These are phyloP conservation scores for Trichoderma gracile DNA, from an alignment of 2,329 filamentous ascomycete species.

Conservation along the genomic window DNA sequence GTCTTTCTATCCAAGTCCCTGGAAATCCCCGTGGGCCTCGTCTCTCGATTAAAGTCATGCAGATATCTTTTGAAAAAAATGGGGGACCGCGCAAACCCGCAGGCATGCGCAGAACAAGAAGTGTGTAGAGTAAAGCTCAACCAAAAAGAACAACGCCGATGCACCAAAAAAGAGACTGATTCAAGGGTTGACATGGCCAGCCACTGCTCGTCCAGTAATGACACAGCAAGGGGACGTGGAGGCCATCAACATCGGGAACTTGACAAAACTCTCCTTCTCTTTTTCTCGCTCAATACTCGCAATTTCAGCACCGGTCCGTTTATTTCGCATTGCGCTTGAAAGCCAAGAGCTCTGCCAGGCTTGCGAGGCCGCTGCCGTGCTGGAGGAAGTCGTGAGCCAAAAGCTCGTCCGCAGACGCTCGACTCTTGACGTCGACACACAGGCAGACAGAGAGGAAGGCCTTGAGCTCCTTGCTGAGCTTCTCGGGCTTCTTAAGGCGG, in stretches of 20 bases:
- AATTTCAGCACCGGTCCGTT: constrained; percentile 25
- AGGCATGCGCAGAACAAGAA: constrained; percentile 24
- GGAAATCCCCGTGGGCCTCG: constrained; percentile 19
- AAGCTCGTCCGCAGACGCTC: constrained; percentile 87
- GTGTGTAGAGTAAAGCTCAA: constrained; percentile 21
- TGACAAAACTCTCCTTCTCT: constrained; percentile 26
- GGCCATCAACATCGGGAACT: constrained; percentile 19
- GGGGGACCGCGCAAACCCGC: constrained; percentile 6
- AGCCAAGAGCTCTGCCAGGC: constrained; percentile 81
- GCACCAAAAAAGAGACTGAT: constrained; percentile 22
- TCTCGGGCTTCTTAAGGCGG: constrained; percentile 95
- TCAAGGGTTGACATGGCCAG: constrained; percentile 18
- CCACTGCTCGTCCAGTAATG: constrained; percentile 16
- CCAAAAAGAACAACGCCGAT: constrained; percentile 24
- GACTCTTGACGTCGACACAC: constrained; percentile 92
- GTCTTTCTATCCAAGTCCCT: constrained; percentile 25
- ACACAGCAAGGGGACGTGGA: background rate
- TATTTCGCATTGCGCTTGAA: constrained; percentile 78
- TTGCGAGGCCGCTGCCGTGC: constrained; percentile 80
- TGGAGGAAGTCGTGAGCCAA: constrained; percentile 92
- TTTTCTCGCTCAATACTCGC: constrained; percentile 24
- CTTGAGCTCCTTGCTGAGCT: constrained; percentile 96
- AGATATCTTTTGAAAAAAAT: constrained; percentile 21
- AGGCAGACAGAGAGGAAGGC: constrained; percentile 94
- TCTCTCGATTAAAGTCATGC: constrained; percentile 21